Evolutionary conservation across 495 filamentous ascomycete genomes (phyloP), one percentile per base, ranked within the genome.

Genomic region (Rostrohypoxylon terebratum): DNA sequence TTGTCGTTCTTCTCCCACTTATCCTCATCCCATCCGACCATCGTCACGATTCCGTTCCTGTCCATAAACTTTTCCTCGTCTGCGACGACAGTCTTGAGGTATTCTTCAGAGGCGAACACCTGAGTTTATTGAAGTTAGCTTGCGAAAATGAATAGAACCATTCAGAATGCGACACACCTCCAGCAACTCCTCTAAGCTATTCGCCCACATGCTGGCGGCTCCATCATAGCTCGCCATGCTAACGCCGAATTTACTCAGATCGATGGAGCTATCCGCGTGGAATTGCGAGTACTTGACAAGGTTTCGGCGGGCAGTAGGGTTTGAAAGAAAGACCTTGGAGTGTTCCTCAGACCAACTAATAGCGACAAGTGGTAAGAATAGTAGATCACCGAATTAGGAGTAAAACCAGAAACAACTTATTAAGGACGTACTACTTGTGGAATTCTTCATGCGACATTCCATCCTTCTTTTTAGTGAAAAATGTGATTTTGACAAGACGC

Each of bases 201-300:
- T 59, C 16, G 61, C 62, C 61, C 61, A 71, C 44, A 71, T 33
- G 34, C 21, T 54, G 31, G 54, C 68, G 2, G 3, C 61, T 11
- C 68, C 60, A 20, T 71, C 68, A 36, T 50, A 71, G 14, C 53
- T 33, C 5, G 34, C 3, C 18, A 44, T 21, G 10, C 4, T n/a
- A 11, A 60, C 7, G 13, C 60, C 60, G 21, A 42, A 28, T 10
- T 50, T 18, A 4, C 42, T 4, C 9, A 65, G 16, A 21, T 65
- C 51, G 6, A 59, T 47, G 6, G 59, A 61, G 28, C 31, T 53
- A 34, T 74, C 36, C n/a, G 59, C 18, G 38, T 74, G 67, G 33
- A 67, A 71, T 25, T 74, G 71, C 3, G 67, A 55, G 54, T 74
- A 74, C 34, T 67, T 71, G n/a, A 74, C 53, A 21, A 74, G 5